These are phyloP conservation scores for Pseudomonodictys pantanalensis DNA, from an alignment of 495 filamentous ascomycete species.

Conservation along the genomic window DNA sequence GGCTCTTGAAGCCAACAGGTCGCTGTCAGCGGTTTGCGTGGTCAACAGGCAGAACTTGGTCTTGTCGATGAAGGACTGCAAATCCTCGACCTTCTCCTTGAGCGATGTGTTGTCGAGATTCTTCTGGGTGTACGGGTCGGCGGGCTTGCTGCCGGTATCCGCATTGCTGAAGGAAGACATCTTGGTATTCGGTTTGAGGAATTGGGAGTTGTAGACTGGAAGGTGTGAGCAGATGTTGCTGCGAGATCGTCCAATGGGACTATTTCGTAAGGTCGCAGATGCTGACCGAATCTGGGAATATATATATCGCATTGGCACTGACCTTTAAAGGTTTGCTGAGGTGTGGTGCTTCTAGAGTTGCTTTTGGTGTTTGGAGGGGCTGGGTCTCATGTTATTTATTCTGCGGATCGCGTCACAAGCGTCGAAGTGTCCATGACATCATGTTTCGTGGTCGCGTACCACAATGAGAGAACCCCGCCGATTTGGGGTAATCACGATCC, in stretches of 20 bases:
- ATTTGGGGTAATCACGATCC: conserved; percentile 8
- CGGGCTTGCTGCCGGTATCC: conserved; percentile 52
- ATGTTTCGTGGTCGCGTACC: neutral
- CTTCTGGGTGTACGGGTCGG: conserved; percentile 79
- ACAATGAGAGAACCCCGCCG: neutral
- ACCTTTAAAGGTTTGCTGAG: neutral
- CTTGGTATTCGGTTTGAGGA: neutral
- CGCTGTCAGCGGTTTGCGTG: conserved; percentile 55
- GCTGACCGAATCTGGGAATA: too few species aligned
- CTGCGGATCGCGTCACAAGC: neutral
- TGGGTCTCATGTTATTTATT: too few species aligned
- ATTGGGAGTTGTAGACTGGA: neutral
- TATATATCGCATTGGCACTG: too few species aligned
- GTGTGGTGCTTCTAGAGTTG: neutral
- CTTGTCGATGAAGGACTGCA: conserved; percentile 62
- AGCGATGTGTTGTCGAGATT: conserved; percentile 63
- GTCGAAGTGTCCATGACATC: conserved; percentile 13
- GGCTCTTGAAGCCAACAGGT: conserved; percentile 70
- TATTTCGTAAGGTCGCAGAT: neutral
- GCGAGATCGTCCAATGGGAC: neutral
- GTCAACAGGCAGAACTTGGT: conserved; percentile 82
- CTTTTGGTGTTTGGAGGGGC: too few species aligned
- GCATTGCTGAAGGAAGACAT: conserved; percentile 58
- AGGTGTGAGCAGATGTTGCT: neutral
- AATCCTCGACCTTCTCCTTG: conserved; percentile 75